Conservation (phyloP, 345 rosid species). For the Salix koriyanagi region DNA sequence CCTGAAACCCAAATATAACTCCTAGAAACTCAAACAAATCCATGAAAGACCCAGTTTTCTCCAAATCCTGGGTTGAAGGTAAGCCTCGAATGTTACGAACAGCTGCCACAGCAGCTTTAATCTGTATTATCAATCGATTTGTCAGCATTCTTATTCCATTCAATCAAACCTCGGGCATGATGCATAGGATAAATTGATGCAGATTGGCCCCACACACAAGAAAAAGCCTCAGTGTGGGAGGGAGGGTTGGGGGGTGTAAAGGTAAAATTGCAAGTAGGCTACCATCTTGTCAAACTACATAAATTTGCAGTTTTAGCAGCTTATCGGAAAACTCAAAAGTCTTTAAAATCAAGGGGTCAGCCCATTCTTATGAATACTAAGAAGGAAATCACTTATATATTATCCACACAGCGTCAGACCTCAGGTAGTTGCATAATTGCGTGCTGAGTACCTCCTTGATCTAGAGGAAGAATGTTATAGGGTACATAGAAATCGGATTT, state of each 20-base stretch:
- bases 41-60: slow-evolving; percentile 39
- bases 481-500: slow-evolving; percentile 62
- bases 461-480: slow-evolving; percentile 90
- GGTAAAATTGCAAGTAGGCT: not conserved
- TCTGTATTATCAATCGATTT: slow-evolving; percentile 43
- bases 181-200: slow-evolving; percentile 8
- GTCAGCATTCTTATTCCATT: slow-evolving; percentile 18
- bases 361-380: slow-evolving; percentile 5
- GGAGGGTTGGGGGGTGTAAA: not conserved
- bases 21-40: slow-evolving; percentile 84
- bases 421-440: slow-evolving; percentile 79
- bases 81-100: slow-evolving; percentile 57
- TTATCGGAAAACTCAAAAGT: not conserved
- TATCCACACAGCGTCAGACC: slow-evolving; percentile 42
- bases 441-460: slow-evolving; percentile 73
- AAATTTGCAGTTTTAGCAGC: not conserved
- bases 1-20: slow-evolving; percentile 86
- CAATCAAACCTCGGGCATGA: not conserved
- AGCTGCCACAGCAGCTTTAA: slow-evolving; percentile 72
- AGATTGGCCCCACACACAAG: not conserved
- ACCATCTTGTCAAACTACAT: slow-evolving; percentile 5
- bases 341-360: not conserved
- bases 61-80: slow-evolving; percentile 51
- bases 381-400: slow-evolving; percentile 10
- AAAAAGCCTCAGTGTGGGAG: not conserved